Percentiles rank a stretch among this genome's conserved stretches.
Evolutionary conservation across 2,329 filamentous ascomycete species (phyloP).

Genomic region (Penicillium sp.): DNA sequence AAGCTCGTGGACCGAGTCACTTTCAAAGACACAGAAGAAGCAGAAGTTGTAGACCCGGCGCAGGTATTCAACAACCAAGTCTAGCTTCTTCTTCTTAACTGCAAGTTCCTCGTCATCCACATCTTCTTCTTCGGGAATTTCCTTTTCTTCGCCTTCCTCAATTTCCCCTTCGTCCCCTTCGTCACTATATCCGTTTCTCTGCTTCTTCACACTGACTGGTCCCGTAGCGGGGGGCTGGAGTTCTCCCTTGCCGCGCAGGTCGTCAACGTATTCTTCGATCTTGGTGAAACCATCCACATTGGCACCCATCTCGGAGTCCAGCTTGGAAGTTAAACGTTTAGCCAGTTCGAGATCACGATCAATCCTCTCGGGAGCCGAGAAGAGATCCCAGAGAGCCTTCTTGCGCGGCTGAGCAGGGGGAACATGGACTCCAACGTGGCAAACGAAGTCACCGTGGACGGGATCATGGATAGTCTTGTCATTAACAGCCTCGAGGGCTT

Average conservation of each 20-base stretch:
- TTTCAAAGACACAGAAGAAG: slow-evolving; percentile 99
- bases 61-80: slow-evolving; percentile 90
- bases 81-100: slow-evolving; percentile 90
- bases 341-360: slow-evolving; percentile 81
- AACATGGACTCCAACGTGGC: slow-evolving; percentile 91
- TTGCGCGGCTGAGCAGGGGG: slow-evolving; percentile 77
- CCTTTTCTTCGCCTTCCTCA: slow-evolving; percentile 73
- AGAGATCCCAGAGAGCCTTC: slow-evolving; percentile 93
- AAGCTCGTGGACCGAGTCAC: slow-evolving; percentile 91
- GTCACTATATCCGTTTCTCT: slow-evolving; percentile 44
- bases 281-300: slow-evolving; percentile 67
- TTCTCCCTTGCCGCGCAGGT: slow-evolving; percentile 64
- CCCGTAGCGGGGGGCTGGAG: slow-evolving; percentile 55
- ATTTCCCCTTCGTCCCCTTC: slow-evolving; percentile 50
- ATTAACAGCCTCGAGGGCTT: slow-evolving; percentile 86
- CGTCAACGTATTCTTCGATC: slow-evolving; percentile 79
- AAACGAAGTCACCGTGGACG: slow-evolving; percentile 87
- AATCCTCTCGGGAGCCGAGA: slow-evolving; percentile 86
- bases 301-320: slow-evolving; percentile 73
- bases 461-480: slow-evolving; percentile 95
- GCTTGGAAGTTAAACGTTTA: slow-evolving; percentile 69
- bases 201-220: slow-evolving; percentile 44
- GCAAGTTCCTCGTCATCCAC: slow-evolving; percentile 82
- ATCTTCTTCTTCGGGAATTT: slow-evolving; percentile 59
- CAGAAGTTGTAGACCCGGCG: slow-evolving; percentile 97